Base-by-base conservation (phyloP, 106 monocot species). In the Dendrobium huoshanense region DNA sequence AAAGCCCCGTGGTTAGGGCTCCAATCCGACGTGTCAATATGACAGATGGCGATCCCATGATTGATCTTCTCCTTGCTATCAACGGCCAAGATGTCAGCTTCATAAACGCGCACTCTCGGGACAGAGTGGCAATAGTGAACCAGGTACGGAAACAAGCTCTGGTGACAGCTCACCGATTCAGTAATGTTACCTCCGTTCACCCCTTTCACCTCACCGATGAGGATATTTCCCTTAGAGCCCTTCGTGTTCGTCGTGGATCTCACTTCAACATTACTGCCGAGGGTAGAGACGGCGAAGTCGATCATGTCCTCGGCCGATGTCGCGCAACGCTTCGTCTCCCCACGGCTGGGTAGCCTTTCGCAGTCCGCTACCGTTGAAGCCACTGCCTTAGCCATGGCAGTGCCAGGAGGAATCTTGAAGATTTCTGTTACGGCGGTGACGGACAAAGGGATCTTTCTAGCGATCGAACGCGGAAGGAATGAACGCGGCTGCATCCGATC, bases 71-170 rank as follows among this genome's bases (percentile, higher is more conserved):
- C 37, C 77, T 86, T 79, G 72, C 75, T 73, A 9, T 67, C 56
- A 33, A 85, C 88, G 78, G 64, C 86, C 72, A 90, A 78, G 77
- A 96, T 94, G 37, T 94, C 94, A 0, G 87, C 90, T 79, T 90
- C 89, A 84, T 96, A 96, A 2, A 94, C 94, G 59, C 94, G 76
- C 64, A 96, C 96, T 79, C 86, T 84, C 2, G 96, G 96, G 20
- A 96, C 96, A 5, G 90, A 88, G 85, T 96, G 96, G 78, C 96
- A 96, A 78, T 96, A 96, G 87, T 96, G 94, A 19, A 92, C 86
- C 79, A 92, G 74, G 85, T 89, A 97, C 0, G 96, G 96, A 82
- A 94, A 97, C 80, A 97, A 49, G 80, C 96, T 94, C 90, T 97
- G 96, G 83, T 97, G 96, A 75, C 96, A 97, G 10, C 94, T 94